Base-by-base conservation (phyloP, 2,329 filamentous ascomycete species). In the Cercospora canescens region DNA sequence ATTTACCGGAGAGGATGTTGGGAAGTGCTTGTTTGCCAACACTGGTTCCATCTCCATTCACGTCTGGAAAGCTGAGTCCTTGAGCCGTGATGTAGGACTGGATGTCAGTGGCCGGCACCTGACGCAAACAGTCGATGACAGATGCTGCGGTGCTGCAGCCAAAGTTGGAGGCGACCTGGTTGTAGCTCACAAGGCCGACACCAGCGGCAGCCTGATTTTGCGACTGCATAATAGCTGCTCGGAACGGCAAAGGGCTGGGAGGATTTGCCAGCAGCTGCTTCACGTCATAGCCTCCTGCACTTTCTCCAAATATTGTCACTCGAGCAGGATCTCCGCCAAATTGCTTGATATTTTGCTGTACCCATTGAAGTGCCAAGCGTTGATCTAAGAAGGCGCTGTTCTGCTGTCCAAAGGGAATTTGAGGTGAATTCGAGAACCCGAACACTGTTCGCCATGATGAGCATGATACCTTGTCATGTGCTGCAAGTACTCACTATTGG, bases 251-350 rank as follows among this genome's bases (percentile, higher is more conserved):
- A 30, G 69, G 69, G 21, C 32, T 50, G 11, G 69, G 69, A 41
- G 69, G 69, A 11, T 69, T 58, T 5, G 69, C 67, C 9, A 70
- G 67, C 21, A 71, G 60, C 24, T 65, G 63, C 37, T 67, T 65
- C 61, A 67, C 48, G 26, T 52, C 62, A 28, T 64, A 62, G 18
- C 64, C 70, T n/a, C 70, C 70, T 16, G 70, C 70, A 4, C 61
- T 66, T 50, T 71, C 68, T 11, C 69, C 69, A 21, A 70, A 70
- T 3, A 71, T 41, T 1, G 69, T 71, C 12, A 71, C 81, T 63
- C 86, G 83, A 9, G 78, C 76, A 3, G 79, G 80, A 72, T 90
- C 84, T 1, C 88, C 88, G 0, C 87, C 87, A 56, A 78, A 77
- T 2, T 69, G 67, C 26, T 66, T 81, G 61, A 88, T 85, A 74